phyloP scores from a whole-genome alignment of 2,329 filamentous ascomycete genomes.

The Teratosphaeria zuluensis region DNA sequence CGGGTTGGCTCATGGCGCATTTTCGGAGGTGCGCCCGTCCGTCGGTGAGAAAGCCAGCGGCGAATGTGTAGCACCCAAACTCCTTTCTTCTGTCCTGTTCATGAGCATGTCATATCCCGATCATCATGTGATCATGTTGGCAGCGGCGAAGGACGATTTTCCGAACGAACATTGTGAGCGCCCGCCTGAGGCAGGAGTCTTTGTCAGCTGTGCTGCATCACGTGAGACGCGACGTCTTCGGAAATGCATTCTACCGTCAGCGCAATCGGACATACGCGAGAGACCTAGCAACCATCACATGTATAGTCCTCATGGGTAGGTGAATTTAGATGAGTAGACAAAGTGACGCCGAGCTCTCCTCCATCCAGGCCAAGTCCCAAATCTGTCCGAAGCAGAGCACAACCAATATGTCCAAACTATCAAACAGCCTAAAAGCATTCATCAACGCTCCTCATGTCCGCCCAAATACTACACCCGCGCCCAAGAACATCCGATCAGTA shows the following conservation, averaged over 20 bases:
- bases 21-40: no score
- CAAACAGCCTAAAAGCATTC: conserved; percentile 59
- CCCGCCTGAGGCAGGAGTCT: not conserved
- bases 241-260: not conserved
- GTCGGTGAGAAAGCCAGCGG: no score
- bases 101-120: no score
- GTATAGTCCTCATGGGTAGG: not conserved
- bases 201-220: not conserved
- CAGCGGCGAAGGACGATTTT: no score
- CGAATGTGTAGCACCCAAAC: no score
- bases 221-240: not conserved
- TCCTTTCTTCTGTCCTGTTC: no score
- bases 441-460: conserved; percentile 61
- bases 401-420: conserved; percentile 59
- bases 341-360: not conserved
- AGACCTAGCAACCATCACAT: conserved; percentile 2
- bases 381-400: not conserved
- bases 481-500: conserved; percentile 52
- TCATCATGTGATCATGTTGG: no score
- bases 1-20: not conserved
- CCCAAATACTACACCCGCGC: conserved; percentile 55
- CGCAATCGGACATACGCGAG: not conserved
- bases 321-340: not conserved
- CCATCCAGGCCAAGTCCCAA: not conserved
- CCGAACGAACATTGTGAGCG: no score